A percentile compares a stretch with the other conserved stretches of the same genome.
Evolutionary conservation across 2,329 filamentous ascomycete genomes (phyloP).

Genomic region (Paracoccidioides lutzii): DNA sequence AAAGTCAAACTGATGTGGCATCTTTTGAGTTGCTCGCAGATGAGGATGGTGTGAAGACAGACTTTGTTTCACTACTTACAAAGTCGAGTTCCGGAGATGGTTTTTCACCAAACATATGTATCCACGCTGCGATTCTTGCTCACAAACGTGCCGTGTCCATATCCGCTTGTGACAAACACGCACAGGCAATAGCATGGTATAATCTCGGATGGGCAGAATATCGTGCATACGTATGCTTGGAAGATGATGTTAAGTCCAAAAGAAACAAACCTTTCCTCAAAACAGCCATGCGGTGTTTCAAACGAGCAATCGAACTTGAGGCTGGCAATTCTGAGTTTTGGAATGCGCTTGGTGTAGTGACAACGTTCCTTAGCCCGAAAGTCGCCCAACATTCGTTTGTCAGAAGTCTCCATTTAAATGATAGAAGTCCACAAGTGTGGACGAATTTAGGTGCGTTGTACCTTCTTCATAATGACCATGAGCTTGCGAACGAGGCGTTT

Average conservation of each 20-base stretch:
- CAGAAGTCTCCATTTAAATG: conserved; percentile 81
- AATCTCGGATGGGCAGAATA: conserved; percentile 93
- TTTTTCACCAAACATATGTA: conserved; percentile 38
- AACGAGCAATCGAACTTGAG: conserved; percentile 88
- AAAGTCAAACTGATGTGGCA: conserved; percentile 35
- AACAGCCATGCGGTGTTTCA: conserved; percentile 80
- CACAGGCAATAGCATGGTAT: conserved; percentile 91
- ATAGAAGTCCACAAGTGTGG: conserved; percentile 74
- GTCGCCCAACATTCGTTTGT: conserved; percentile 91
- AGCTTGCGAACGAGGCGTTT: conserved; percentile 83
- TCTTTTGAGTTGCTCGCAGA: conserved; percentile 53
- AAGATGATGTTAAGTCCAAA: conserved; percentile 41
- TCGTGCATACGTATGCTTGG: conserved; percentile 57
- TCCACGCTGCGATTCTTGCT: conserved; percentile 65
- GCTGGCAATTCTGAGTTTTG: conserved; percentile 91
- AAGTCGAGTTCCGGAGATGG: conserved; percentile 17
- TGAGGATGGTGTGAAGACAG: conserved; percentile 50
- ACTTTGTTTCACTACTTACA: conserved; percentile 24
- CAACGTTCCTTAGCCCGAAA: conserved; percentile 69
- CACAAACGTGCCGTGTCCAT: conserved; percentile 75
- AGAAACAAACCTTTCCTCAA: conserved; percentile 53
- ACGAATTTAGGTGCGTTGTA: conserved; percentile 82
- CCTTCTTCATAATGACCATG: conserved; percentile 65
- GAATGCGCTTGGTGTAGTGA: conserved; percentile 89
- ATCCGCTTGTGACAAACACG: conserved; percentile 61